A percentile compares a stretch with the other conserved stretches of the same genome.
Evolutionary conservation across 768 basidiomycete genomes (phyloP).

Genomic region (Mycena rosella): DNA sequence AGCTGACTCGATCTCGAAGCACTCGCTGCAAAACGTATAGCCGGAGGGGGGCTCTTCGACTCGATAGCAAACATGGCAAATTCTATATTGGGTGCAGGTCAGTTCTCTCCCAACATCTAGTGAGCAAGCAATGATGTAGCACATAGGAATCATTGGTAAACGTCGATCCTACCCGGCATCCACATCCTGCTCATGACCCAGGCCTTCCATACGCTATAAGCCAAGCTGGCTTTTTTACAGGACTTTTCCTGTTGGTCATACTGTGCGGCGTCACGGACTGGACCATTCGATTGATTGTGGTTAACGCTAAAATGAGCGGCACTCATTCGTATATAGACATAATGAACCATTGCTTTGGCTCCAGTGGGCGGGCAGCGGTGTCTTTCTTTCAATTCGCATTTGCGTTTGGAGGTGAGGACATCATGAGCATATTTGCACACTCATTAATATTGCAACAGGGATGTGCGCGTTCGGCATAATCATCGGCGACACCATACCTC

Average conservation of each 20-base stretch:
- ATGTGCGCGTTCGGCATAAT: slow-evolving; percentile 99
- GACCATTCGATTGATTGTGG: slow-evolving; percentile 96
- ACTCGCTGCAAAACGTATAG: slow-evolving; percentile 71
- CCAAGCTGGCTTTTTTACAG: slow-evolving; percentile 94
- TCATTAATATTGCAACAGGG: slow-evolving; percentile 60
- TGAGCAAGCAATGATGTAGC: neutral
- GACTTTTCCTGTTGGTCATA: slow-evolving; percentile 82
- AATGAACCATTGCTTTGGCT: slow-evolving; percentile 94
- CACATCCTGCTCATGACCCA: slow-evolving; percentile 41
- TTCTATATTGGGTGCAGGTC: slow-evolving; percentile 93
- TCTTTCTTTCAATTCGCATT: slow-evolving; percentile 98
- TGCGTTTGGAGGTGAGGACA: slow-evolving; percentile 87
- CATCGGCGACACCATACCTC: slow-evolving; percentile 96
- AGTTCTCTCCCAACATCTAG: slow-evolving; percentile 25
- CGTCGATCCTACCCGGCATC: slow-evolving; percentile 3
- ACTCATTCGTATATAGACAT: slow-evolving; percentile 93
- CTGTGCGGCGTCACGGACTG: slow-evolving; percentile 93
- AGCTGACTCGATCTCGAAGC: slow-evolving; percentile 76
- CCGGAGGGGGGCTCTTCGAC: slow-evolving; percentile 82
- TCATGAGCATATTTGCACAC: slow-evolving; percentile 20
- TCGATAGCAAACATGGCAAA: slow-evolving; percentile 96
- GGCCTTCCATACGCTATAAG: slow-evolving; percentile 95
- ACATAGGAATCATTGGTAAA: slow-evolving; percentile 12
- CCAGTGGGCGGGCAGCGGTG: slow-evolving; percentile 91
- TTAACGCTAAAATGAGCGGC: slow-evolving; percentile 97